Base-by-base conservation (phyloP, 2,329 filamentous ascomycete genomes). In the Epichloe bromicola region DNA sequence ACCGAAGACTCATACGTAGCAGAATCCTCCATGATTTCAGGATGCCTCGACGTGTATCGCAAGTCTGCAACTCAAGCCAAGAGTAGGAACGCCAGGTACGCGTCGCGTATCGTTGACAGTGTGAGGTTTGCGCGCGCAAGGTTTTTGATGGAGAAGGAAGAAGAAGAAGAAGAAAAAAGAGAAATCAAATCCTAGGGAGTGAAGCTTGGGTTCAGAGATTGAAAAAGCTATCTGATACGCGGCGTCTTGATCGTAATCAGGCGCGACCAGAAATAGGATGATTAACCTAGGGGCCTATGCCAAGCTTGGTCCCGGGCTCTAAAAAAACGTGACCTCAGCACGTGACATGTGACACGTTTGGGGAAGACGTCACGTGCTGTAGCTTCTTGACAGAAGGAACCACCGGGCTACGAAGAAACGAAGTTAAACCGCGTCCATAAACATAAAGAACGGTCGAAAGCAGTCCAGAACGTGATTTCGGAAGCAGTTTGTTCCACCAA, bases 1-100 rank as follows among this genome's bases (percentile, higher is more conserved):
- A 69, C 72, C 46, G 79, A 74, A 55, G 78, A 81, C 64, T 73
- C 79, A 59, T 78, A 80, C 57, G 68, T 76, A 59, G 73, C 67
- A 55, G 74, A 71, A 57, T 78, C 78, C 55, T 83, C 80, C 80
- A 83, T 83, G 50, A 63, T 69, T 6, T 38, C n/a, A 43, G 36
- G 26, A 30, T 5, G 5, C 11, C 8, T 30, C 26, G 46, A 19
- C 20, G 5, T 7, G 4, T 47, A 17, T 33, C 15, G 45, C 45
- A 40, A 46, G 26, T 50, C 14, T 46, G 46, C 41, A 52, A 52
- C 19, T 43, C 17, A 19, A 20, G 15, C 30, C 40, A n/a, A 30
- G 11, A 8, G 20, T 38, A 17, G 19, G 20, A 54, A 38, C 54
- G 42, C 45, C 50, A 47, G 45, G 14, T 49, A 50, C 52, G 48